Percentiles rank a stretch among this genome's conserved stretches.
These are phyloP conservation scores for Dactylellina drechsleri DNA, from an alignment of 2,329 filamentous ascomycete species.

Conservation along the genomic window DNA sequence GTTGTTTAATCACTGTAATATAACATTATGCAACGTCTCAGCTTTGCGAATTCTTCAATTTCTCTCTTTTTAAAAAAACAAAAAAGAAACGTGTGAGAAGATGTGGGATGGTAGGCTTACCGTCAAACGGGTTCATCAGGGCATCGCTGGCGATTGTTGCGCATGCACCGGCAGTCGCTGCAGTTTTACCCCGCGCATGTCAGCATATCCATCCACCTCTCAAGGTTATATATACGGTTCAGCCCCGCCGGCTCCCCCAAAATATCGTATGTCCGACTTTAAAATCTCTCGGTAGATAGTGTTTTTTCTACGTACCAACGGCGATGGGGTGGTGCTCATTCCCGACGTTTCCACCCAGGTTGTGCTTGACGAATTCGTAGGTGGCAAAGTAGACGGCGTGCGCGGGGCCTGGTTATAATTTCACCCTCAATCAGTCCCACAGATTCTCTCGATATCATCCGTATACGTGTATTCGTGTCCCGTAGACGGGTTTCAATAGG, in stretches of 20 bases:
- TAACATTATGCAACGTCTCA: slow-evolving; percentile 37
- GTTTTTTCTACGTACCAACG: slow-evolving; percentile 72
- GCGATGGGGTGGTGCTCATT: slow-evolving; percentile 88
- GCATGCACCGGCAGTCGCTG: slow-evolving; percentile 90
- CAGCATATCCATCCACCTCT: slow-evolving; percentile 23
- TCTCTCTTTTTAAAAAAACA: slow-evolving; percentile 10
- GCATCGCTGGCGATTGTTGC: slow-evolving; percentile 98
- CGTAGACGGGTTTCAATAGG: not conserved
- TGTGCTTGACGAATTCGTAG: slow-evolving; percentile 95
- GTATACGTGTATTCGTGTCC: not conserved
- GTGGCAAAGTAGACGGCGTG: slow-evolving; percentile 99
- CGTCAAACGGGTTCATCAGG: slow-evolving; percentile 99
- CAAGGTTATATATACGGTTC: slow-evolving; percentile 21
- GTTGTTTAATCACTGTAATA: slow-evolving; percentile 92
- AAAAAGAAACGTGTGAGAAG: too few species aligned
- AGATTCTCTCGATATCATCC: not conserved
- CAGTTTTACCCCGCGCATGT: slow-evolving; percentile 46
- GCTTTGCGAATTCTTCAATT: not conserved
- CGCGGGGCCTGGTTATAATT: slow-evolving; percentile 75
- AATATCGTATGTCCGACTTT: not conserved
- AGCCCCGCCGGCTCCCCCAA: not conserved
- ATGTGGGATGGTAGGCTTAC: slow-evolving; percentile 66
- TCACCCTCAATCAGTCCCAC: too few species aligned
- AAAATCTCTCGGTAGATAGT: not conserved
- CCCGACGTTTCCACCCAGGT: slow-evolving; percentile 89